Percentiles rank a stretch among this genome's conserved stretches.
Evolutionary conservation across 257 asterid genomes (phyloP).

Genomic region (Thymus quinquecostatus): DNA sequence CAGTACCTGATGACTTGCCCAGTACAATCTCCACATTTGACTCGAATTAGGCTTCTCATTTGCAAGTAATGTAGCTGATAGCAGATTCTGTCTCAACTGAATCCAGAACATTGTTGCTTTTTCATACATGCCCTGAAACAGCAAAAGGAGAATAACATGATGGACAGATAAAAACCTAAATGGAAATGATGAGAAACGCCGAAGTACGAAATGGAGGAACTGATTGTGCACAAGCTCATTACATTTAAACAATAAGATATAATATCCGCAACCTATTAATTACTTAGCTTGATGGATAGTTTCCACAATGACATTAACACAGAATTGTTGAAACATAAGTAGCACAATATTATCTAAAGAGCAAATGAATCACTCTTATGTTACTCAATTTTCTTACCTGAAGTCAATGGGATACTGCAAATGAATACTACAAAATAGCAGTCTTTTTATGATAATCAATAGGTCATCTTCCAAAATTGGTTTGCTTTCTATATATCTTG

Average conservation of each 20-base stretch:
- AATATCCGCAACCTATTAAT: conserved; percentile 2
- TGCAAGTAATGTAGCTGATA: conserved; percentile 62
- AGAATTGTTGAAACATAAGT: conserved; percentile 10
- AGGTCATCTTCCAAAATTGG: not conserved
- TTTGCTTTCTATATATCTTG: conserved; percentile 6
- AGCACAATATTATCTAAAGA: conserved; percentile 16
- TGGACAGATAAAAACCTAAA: conserved; percentile 23
- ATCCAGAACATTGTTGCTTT: conserved; percentile 96
- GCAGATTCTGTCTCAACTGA: conserved; percentile 79
- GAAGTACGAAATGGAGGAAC: conserved; percentile 15
- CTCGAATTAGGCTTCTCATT: conserved; percentile 69
- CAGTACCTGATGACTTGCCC: conserved; percentile 96
- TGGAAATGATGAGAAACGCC: conserved; percentile 16
- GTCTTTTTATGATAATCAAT: conserved; percentile 10
- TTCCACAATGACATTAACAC: not conserved
- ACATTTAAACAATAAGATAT: conserved; percentile 10
- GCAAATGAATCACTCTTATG: conserved; percentile 18
- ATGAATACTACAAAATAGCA: not conserved
- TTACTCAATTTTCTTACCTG: not conserved
- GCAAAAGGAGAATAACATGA: conserved; percentile 26
- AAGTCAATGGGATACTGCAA: conserved; percentile 15
- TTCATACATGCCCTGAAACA: conserved; percentile 78
- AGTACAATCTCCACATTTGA: conserved; percentile 93
- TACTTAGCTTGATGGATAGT: conserved; percentile 4
- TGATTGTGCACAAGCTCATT: not conserved